Conservation (phyloP, 2,329 filamentous ascomycete species). For the Ophiostoma montium region DNA sequence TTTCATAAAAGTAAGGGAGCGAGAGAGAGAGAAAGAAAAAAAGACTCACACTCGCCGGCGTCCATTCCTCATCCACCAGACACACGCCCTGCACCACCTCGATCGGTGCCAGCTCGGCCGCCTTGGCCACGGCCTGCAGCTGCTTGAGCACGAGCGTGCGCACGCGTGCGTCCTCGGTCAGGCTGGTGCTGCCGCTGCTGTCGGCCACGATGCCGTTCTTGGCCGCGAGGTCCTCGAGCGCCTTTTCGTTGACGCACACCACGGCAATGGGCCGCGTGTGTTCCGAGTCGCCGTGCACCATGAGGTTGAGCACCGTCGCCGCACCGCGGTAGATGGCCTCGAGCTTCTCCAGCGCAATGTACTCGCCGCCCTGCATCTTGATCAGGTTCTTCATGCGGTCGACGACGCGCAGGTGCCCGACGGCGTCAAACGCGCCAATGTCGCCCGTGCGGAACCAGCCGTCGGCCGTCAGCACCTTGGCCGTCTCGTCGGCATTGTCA, state of each 20-base stretch:
- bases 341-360: constrained; percentile 91
- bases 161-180: constrained; percentile 52
- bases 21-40: background rate
- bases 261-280: constrained; percentile 71
- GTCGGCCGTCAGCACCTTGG: constrained; percentile 61
- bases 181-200: constrained; percentile 30
- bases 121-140: constrained; percentile 48
- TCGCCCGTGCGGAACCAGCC: constrained; percentile 98
- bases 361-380: constrained; percentile 90
- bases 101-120: constrained; percentile 52
- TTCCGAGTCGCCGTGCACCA: constrained; percentile 66
- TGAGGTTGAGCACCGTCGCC: constrained; percentile 70
- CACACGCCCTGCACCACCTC: constrained; percentile 63
- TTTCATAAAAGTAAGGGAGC: background rate
- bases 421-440: constrained; percentile 71
- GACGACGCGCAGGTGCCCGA: constrained; percentile 74
- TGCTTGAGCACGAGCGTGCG: constrained; percentile 50
- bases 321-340: constrained; percentile 79
- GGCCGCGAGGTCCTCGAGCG: constrained; percentile 44
- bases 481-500: constrained; percentile 74
- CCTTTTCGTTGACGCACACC: constrained; percentile 54
- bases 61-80: constrained; percentile 81
- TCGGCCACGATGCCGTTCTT: constrained; percentile 37
- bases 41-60: constrained; percentile 62
- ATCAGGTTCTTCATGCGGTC: constrained; percentile 98